Base-by-base conservation (phyloP, 1,284 basidiomycete species). In the Leccinum fallax region DNA sequence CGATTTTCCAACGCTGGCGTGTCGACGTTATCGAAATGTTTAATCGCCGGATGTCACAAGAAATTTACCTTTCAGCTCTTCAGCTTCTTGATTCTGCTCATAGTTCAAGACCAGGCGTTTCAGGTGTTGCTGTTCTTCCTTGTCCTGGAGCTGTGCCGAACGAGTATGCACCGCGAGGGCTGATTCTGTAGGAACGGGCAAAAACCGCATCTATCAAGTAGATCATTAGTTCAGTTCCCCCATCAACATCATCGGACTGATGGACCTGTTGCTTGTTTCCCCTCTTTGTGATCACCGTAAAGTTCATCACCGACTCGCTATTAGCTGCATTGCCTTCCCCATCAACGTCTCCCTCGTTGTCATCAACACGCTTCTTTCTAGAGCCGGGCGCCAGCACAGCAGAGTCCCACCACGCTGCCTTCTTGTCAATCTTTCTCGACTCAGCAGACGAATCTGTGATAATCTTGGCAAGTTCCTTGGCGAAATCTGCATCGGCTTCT, bases 401-500 rank as follows among this genome's bases (percentile, higher is more conserved):
- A 52, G 90, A 88, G 71, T 96, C 94, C 87, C 93, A 94, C 59
- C 94, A 82, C 0, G 92, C 92, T 0, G 90, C 88, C 76, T 90
- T 93, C 76, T 89, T 90, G 72, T 94, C 91, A 21, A 94, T 86
- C 69, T 92, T 93, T 61, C 92, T 80, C n/a, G 89, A 83, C 70
- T 95, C 88, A 10, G 88, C 83, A 48, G 93, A 92, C 7, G 85
- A 91, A 68, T 97, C 94, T 0, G 92, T 93, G 54, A 97, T 88
- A 81, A 99, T 90, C 78, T 94, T 97, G 1, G 97, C 95, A 28
- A 99, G 85, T 74, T 99, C 97, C 73, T 95, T 94, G 10, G 89
- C 93, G 71, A 99, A 98, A 52, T 97, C 97, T 6, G 89, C 92
- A 55, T 97, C 92, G 32, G 93, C 95, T 69, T 97, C 94, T 67